Percentiles rank a stretch among this genome's conserved stretches.
Conservation (phyloP, 805 yeast species). For the Pichia gijzeniarum region DNA sequence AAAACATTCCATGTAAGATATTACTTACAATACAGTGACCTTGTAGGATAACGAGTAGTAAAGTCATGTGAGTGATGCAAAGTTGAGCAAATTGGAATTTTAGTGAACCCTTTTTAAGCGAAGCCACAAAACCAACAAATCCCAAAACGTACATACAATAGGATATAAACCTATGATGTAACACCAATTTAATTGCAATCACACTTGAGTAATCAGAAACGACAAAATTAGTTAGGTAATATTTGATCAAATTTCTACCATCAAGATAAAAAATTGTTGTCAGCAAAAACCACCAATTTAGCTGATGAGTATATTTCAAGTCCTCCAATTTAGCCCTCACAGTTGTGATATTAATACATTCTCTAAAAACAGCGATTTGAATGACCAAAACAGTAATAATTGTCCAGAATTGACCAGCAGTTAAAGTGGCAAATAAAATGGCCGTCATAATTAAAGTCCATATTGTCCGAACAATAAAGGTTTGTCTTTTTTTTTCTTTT, state of each 20-base stretch:
- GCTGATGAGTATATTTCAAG: slow-evolving; percentile 71
- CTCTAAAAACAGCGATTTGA: slow-evolving; percentile 83
- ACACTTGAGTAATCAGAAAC: slow-evolving; percentile 25
- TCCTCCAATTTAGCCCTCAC: slow-evolving; percentile 75
- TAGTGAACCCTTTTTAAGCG: slow-evolving; percentile 82
- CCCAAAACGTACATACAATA: slow-evolving; percentile 83
- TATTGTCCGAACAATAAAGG: slow-evolving; percentile 78
- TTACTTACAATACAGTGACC: slow-evolving; percentile 89
- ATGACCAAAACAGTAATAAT: slow-evolving; percentile 63
- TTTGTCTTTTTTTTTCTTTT: slow-evolving; percentile 64
- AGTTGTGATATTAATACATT: slow-evolving; percentile 79
- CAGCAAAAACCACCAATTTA: slow-evolving; percentile 88
- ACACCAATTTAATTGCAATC: slow-evolving; percentile 25
- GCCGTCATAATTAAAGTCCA: slow-evolving; percentile 93
- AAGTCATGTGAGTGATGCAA: slow-evolving; percentile 90
- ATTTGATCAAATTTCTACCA: slow-evolving; percentile 72
- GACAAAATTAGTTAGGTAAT: slow-evolving; percentile 28
- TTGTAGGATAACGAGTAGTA: slow-evolving; percentile 85
- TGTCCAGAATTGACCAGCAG: slow-evolving; percentile 81
- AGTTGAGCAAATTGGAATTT: slow-evolving; percentile 92
- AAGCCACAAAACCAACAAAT: slow-evolving; percentile 82
- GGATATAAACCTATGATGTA: slow-evolving; percentile 77
- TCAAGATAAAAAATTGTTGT: slow-evolving; percentile 88
- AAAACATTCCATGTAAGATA: slow-evolving; percentile 81
- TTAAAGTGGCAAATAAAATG: slow-evolving; percentile 60